phyloP scores from a whole-genome alignment of 2,329 filamentous ascomycete genomes.

The Aspergillaceae sp. region DNA sequence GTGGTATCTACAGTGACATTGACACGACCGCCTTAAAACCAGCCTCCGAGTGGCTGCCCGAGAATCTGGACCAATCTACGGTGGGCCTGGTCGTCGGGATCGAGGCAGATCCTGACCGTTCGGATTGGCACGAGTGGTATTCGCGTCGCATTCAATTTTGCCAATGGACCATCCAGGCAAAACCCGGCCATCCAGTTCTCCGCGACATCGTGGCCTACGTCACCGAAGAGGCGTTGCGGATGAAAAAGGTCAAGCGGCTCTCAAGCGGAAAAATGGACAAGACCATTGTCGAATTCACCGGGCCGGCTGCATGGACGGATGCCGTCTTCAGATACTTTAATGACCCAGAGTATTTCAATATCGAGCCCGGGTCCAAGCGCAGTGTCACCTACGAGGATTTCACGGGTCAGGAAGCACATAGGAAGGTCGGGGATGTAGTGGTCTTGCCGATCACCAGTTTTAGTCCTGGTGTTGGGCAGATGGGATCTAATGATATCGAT shows the following conservation, averaged over 20 bases:
- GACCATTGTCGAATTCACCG: slow-evolving; percentile 86
- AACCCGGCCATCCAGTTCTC: slow-evolving; percentile 86
- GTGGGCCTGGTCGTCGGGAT: slow-evolving; percentile 89
- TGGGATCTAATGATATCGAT: slow-evolving; percentile 80
- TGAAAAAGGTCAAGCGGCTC: slow-evolving; percentile 61
- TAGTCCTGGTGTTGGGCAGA: slow-evolving; percentile 86
- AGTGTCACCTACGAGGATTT: slow-evolving; percentile 83
- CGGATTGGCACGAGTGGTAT: slow-evolving; percentile 94
- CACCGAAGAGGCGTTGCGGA: slow-evolving; percentile 67
- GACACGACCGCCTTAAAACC: slow-evolving; percentile 80
- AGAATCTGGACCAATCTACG: slow-evolving; percentile 62
- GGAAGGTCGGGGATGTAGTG: slow-evolving; percentile 86
- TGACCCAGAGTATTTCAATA: slow-evolving; percentile 78
- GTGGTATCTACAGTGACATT: slow-evolving; percentile 83
- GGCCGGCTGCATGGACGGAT: slow-evolving; percentile 92
- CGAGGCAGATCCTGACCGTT: slow-evolving; percentile 87
- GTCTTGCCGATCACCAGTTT: slow-evolving; percentile 95
- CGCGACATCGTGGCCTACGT: slow-evolving; percentile 80
- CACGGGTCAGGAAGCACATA: slow-evolving; percentile 72
- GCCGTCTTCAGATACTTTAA: slow-evolving; percentile 89
- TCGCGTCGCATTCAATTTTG: slow-evolving; percentile 94
- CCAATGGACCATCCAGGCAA: slow-evolving; percentile 97
- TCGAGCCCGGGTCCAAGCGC: slow-evolving; percentile 54
- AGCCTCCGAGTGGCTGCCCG: slow-evolving; percentile 79
- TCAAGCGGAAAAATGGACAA: slow-evolving; percentile 54